Conservation (phyloP, 495 filamentous ascomycete genomes). For the Xylaria sp. region DNA sequence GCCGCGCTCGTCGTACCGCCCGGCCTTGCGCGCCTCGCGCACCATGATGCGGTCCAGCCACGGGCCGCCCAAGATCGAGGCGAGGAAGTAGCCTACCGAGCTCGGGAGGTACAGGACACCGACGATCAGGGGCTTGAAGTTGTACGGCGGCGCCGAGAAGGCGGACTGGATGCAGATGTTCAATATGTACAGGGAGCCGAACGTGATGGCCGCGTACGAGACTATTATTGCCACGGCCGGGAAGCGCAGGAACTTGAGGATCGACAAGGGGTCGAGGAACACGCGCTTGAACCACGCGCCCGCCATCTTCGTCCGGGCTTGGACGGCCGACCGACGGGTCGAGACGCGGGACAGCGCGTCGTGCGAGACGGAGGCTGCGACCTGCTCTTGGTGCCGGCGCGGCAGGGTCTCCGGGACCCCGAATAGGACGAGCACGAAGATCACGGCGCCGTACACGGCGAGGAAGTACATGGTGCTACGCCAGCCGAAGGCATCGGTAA, state of each 20-base stretch:
- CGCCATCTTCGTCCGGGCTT: slow-evolving; percentile 58
- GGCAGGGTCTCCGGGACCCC: slow-evolving; percentile 74
- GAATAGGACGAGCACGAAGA: slow-evolving; percentile 68
- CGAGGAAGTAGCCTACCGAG: slow-evolving; percentile 77
- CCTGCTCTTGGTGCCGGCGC: slow-evolving; percentile 14
- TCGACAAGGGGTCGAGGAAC: slow-evolving; percentile 80
- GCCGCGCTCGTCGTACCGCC: slow-evolving; percentile 72
- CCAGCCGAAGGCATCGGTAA: slow-evolving; percentile 79
- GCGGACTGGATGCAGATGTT: slow-evolving; percentile 84
- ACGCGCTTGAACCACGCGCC: slow-evolving; percentile 65
- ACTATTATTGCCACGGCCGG: slow-evolving; percentile 82
- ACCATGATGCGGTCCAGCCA: slow-evolving; percentile 95
- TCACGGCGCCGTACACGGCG: slow-evolving; percentile 72
- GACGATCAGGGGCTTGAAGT: slow-evolving; percentile 73
- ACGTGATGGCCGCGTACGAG: slow-evolving; percentile 82
- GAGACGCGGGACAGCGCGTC: slow-evolving; percentile 60
- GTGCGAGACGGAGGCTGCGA: slow-evolving; percentile 4
- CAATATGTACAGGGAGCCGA: slow-evolving; percentile 82
- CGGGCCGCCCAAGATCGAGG: slow-evolving; percentile 75
- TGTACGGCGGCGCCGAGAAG: slow-evolving; percentile 77
- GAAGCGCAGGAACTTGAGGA: slow-evolving; percentile 80
- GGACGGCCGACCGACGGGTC: slow-evolving; percentile 65
- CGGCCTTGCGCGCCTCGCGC: slow-evolving; percentile 75
- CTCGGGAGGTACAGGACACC: slow-evolving; percentile 84
- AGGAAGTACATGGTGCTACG: slow-evolving; percentile 89